These are phyloP conservation scores for Vickermania ingenoplastis DNA, from an alignment of 208 protist species.

Conservation along the genomic window DNA sequence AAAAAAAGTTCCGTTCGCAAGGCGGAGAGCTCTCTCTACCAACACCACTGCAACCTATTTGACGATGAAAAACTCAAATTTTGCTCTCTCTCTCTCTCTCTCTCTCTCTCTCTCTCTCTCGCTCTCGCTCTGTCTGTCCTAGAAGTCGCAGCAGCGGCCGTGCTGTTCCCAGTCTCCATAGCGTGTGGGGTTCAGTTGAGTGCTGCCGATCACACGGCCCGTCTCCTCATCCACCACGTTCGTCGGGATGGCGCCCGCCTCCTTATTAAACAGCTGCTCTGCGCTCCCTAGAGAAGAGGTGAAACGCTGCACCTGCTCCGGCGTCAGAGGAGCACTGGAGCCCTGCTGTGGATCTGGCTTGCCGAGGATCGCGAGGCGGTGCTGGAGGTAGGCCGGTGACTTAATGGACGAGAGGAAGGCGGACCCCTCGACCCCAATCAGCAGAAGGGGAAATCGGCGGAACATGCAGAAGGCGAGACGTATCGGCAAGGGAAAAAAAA, in stretches of 20 bases:
- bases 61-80: too few species aligned
- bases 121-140: too few species aligned
- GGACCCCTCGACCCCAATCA: conserved; percentile 66
- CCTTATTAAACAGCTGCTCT: conserved; percentile 82
- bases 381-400: conserved; percentile 71
- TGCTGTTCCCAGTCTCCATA: conserved; percentile 89
- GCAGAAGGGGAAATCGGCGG: conserved; percentile 34
- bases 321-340: conserved; percentile 29
- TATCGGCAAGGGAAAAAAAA: conserved; percentile 2
- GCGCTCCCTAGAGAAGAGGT: conserved; percentile 69
- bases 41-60: too few species aligned
- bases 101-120: too few species aligned
- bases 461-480: conserved; percentile 19
- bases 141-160: conserved; percentile 86
- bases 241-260: conserved; percentile 55
- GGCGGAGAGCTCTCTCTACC: too few species aligned
- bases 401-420: conserved; percentile 68
- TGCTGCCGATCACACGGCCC: conserved; percentile 71
- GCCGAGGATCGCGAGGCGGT: conserved; percentile 71
- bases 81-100: too few species aligned
- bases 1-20: too few species aligned
- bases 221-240: conserved; percentile 84
- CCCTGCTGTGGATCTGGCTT: conserved; percentile 37
- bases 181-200: conserved; percentile 68
- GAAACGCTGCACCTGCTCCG: conserved; percentile 75